A percentile compares a stretch with the other conserved stretches of the same genome.
Evolutionary conservation across 164 flowering plant genomes (phyloP).

Genomic region (Kalanchoe fedtschenkoi): DNA sequence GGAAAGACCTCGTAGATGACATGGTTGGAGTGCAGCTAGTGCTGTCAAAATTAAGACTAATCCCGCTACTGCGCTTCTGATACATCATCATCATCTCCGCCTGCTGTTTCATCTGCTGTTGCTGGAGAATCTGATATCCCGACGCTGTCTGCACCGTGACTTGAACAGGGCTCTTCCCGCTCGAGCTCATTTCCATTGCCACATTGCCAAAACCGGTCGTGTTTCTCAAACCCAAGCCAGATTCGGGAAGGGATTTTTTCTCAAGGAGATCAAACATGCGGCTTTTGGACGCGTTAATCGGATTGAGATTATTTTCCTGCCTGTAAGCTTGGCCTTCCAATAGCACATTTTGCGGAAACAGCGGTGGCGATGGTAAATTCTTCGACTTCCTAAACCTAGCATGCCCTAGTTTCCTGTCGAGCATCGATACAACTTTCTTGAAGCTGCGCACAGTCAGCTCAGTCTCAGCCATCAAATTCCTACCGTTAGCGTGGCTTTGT

Average conservation of each 20-base stretch:
- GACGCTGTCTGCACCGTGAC: constrained; percentile 38
- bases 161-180: not conserved
- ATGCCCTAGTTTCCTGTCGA: constrained; percentile 48
- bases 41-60: constrained; percentile 71
- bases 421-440: constrained; percentile 65
- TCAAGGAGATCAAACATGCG: too few relatives aligned
- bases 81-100: constrained; percentile 66
- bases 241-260: too few relatives aligned
- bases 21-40: constrained; percentile 76
- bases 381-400: constrained; percentile 58
- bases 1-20: constrained; percentile 85
- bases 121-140: constrained; percentile 25
- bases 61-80: constrained; percentile 52
- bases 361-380: constrained; percentile 33
- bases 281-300: too few relatives aligned
- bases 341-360: constrained; percentile 20
- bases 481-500: constrained; percentile 41
- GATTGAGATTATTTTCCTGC: not conserved
- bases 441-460: constrained; percentile 57
- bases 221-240: too few relatives aligned
- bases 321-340: not conserved
- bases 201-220: not conserved
- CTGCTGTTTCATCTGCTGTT: constrained; percentile 47
- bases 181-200: not conserved
- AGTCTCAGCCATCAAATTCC: constrained; percentile 46